phyloP scores from a whole-genome alignment of 2,329 filamentous ascomycete genomes.

The Eurotiales sp. region DNA sequence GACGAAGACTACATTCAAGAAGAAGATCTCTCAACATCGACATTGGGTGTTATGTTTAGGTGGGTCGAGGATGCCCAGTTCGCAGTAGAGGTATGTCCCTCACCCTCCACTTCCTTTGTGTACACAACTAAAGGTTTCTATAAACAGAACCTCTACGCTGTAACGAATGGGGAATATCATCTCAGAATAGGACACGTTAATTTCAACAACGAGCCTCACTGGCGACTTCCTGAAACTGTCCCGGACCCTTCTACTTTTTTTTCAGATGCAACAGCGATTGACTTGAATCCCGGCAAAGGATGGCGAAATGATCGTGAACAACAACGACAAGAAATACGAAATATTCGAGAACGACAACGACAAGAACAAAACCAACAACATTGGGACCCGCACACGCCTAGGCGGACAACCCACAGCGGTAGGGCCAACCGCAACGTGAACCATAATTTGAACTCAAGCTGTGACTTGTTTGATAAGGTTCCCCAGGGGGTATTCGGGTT shows the following conservation, averaged over 20 bases:
- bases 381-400: no score
- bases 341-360: background rate
- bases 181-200: constrained; percentile 1
- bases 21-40: no score
- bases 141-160: no score
- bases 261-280: background rate
- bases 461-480: background rate
- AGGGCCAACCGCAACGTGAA: no score
- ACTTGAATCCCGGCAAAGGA: background rate
- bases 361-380: background rate
- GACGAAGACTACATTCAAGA: no score
- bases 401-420: no score
- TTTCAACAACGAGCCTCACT: background rate
- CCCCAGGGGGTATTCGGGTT: background rate
- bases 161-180: no score
- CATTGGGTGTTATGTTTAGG: constrained; percentile 3
- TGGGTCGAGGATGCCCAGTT: constrained; percentile 7
- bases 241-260: background rate
- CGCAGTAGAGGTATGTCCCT: background rate
- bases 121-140: no score
- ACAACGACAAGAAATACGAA: background rate
- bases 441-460: no score
- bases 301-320: background rate
- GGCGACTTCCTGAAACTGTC: background rate
- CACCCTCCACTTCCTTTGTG: background rate